phyloP scores from a whole-genome alignment of 306 rosid genomes.

The Arachis hypogaea region DNA sequence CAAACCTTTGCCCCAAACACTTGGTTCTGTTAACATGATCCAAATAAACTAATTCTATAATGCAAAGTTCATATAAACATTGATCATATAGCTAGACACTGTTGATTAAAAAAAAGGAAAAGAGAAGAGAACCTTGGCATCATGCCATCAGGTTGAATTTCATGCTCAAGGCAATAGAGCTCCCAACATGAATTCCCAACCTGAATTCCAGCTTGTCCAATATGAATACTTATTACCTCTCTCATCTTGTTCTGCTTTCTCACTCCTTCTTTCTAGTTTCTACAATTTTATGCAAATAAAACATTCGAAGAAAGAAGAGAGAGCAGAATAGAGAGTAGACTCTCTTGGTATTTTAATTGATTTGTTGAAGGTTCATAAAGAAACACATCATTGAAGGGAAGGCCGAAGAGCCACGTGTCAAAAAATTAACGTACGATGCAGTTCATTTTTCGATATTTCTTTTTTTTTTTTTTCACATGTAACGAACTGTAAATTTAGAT shows the following conservation, averaged over 20 bases:
- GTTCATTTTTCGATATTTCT: too few relatives aligned
- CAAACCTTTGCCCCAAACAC: neutral
- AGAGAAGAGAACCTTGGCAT: constrained; percentile 57
- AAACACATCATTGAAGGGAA: constrained; percentile 6
- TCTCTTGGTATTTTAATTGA: neutral
- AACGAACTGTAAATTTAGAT: too few relatives aligned
- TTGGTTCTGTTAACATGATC: neutral
- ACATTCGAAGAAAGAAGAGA: constrained; percentile 21
- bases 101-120: neutral
- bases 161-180: constrained; percentile 84
- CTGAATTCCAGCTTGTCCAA: constrained; percentile 86
- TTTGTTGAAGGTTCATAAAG: constrained; percentile 10
- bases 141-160: constrained; percentile 68
- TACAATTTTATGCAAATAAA: neutral
- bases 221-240: constrained; percentile 71
- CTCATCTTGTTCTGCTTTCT: constrained; percentile 48
- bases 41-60: neutral
- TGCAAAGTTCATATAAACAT: neutral
- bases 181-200: constrained; percentile 87
- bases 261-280: neutral
- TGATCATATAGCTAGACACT: constrained; percentile 11
- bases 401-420: constrained; percentile 19
- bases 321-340: constrained; percentile 22
- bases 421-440: neutral
- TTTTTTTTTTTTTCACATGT: too few relatives aligned